phyloP scores from a whole-genome alignment of 2,329 filamentous ascomycete species.

The Diaporthe nobilis region DNA sequence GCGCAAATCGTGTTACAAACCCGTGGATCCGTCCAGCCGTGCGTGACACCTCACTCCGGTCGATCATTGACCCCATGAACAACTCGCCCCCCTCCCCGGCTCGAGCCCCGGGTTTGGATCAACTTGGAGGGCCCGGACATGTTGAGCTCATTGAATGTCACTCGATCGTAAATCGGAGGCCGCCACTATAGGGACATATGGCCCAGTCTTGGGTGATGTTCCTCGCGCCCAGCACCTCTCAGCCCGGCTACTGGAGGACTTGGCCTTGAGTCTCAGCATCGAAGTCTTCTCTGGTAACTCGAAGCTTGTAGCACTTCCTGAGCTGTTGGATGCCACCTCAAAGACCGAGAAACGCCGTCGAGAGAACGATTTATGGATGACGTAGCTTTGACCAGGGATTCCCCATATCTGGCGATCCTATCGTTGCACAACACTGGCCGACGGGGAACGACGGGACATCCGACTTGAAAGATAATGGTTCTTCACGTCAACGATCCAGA shows the following conservation, averaged over 20 bases:
- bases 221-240: neutral
- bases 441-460: constrained; percentile 9
- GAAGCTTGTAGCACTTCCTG: neutral
- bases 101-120: too few species aligned
- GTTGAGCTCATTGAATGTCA: neutral
- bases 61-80: neutral
- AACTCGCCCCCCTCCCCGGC: neutral
- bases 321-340: neutral
- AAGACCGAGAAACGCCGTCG: neutral
- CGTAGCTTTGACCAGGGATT: constrained; percentile 2
- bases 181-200: neutral
- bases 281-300: neutral
- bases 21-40: neutral
- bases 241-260: neutral
- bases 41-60: neutral
- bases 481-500: neutral
- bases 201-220: neutral
- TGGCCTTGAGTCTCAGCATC: neutral
- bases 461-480: neutral
- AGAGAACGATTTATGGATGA: neutral
- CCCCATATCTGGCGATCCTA: constrained; percentile 1
- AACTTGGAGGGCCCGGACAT: neutral
- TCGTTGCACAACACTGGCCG: neutral
- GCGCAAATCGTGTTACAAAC: constrained; percentile 24
- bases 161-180: too few species aligned